Conservation (phyloP, 192 early-diverging fungal species). For the Entophlyctis luteolus region DNA sequence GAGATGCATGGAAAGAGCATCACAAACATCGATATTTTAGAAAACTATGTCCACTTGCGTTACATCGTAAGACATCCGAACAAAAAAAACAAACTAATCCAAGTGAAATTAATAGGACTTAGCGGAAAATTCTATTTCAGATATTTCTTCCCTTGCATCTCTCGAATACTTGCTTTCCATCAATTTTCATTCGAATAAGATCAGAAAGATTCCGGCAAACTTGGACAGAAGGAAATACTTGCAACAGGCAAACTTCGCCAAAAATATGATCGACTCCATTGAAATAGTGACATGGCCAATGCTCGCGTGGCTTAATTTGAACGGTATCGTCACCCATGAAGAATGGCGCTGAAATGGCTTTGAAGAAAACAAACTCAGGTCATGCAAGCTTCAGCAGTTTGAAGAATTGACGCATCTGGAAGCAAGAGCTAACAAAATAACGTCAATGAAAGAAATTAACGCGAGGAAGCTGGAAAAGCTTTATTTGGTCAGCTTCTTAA, state of each 20-base stretch:
- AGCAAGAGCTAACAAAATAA: slow-evolving; percentile 42
- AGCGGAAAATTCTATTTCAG: slow-evolving; percentile 39
- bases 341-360: neutral
- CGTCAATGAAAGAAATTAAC: slow-evolving; percentile 22
- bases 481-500: slow-evolving; percentile 38
- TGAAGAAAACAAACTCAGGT: slow-evolving; percentile 46
- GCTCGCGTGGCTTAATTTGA: slow-evolving; percentile 47
- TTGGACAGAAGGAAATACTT: slow-evolving; percentile 49
- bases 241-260: slow-evolving; percentile 46
- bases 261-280: slow-evolving; percentile 38
- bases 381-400: slow-evolving; percentile 36
- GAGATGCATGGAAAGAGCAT: slow-evolving; percentile 39
- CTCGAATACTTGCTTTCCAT: slow-evolving; percentile 47
- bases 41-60: slow-evolving; percentile 47
- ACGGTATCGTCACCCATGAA: slow-evolving; percentile 31
- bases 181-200: slow-evolving; percentile 42
- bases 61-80: slow-evolving; percentile 41
- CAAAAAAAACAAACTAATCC: too few relatives aligned
- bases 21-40: slow-evolving; percentile 42
- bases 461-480: slow-evolving; percentile 47
- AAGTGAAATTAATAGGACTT: slow-evolving; percentile 43
- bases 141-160: slow-evolving; percentile 34
- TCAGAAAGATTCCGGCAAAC: slow-evolving; percentile 35
- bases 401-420: slow-evolving; percentile 46
- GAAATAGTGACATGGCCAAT: slow-evolving; percentile 40